These are phyloP conservation scores for Rhodotorula mucilaginosa DNA, from an alignment of 1,284 basidiomycete species.

Conservation along the genomic window DNA sequence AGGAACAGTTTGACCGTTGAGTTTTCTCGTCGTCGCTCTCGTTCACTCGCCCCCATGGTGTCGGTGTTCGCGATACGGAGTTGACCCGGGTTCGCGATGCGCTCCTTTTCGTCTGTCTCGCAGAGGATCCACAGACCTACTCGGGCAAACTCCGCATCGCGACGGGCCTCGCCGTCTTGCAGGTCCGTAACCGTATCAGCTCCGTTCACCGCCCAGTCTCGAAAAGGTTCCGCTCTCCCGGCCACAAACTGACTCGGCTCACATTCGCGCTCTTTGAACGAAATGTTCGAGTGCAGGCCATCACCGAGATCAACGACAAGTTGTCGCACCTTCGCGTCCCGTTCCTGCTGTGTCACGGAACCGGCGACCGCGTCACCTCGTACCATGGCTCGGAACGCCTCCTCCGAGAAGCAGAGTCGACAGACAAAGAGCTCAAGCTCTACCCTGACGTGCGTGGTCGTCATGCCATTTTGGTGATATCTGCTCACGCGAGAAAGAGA, in stretches of 20 bases:
- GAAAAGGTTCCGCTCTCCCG: too few relatives aligned
- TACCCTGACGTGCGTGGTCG: constrained; percentile 21
- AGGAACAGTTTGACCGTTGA: constrained; percentile 26
- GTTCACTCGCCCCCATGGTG: background rate
- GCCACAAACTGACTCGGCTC: background rate
- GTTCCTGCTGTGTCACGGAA: constrained; percentile 45
- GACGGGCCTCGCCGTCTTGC: constrained; percentile 44
- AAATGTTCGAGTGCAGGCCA: background rate
- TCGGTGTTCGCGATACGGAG: too few relatives aligned
- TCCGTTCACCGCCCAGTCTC: too few relatives aligned
- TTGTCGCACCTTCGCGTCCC: constrained; percentile 37
- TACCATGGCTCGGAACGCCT: constrained; percentile 30
- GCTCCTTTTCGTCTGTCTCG: background rate
- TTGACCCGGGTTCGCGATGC: too few relatives aligned
- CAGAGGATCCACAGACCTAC: constrained; percentile 43
- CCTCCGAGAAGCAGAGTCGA: constrained; percentile 4
- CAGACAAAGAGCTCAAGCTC: constrained; percentile 38
- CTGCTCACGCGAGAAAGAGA: too few relatives aligned
- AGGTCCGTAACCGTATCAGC: constrained; percentile 2
- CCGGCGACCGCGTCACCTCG: constrained; percentile 38
- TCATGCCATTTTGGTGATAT: background rate
- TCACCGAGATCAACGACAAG: background rate
- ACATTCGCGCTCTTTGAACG: background rate
- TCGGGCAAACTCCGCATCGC: constrained; percentile 44
- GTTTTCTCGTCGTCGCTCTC: background rate